Conservation (phyloP, 805 yeast species). For the Candida anglica region DNA sequence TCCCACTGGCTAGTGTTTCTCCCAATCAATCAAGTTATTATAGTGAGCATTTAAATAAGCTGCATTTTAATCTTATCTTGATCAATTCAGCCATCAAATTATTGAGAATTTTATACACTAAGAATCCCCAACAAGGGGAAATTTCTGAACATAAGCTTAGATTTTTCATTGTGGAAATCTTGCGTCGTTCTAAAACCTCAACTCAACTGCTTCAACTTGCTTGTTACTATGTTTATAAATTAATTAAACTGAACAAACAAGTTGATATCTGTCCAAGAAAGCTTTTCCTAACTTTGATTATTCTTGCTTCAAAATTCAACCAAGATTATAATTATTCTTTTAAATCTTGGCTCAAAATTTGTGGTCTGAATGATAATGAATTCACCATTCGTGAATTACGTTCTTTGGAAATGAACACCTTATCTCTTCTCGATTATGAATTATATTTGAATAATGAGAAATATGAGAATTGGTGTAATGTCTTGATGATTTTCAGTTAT, state of each 20-base stretch:
- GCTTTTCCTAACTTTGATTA: slow-evolving; percentile 62
- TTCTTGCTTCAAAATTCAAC: slow-evolving; percentile 67
- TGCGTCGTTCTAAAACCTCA: slow-evolving; percentile 39
- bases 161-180: slow-evolving; percentile 43
- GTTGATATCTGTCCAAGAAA: slow-evolving; percentile 54
- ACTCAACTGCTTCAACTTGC: slow-evolving; percentile 62
- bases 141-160: slow-evolving; percentile 18
- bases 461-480: slow-evolving; percentile 47
- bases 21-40: slow-evolving; percentile 39
- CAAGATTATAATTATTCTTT: slow-evolving; percentile 71
- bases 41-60: slow-evolving; percentile 33
- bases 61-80: slow-evolving; percentile 36
- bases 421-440: slow-evolving; percentile 53
- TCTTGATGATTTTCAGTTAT: slow-evolving; percentile 38
- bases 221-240: slow-evolving; percentile 56
- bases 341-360: slow-evolving; percentile 69
- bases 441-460: slow-evolving; percentile 47
- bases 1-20: too few species aligned
- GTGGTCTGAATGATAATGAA: slow-evolving; percentile 39
- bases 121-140: slow-evolving; percentile 1
- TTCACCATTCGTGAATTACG: slow-evolving; percentile 48
- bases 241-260: slow-evolving; percentile 21
- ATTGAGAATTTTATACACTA: slow-evolving; percentile 27
- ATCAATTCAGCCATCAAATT: slow-evolving; percentile 33
- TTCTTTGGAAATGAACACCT: slow-evolving; percentile 48